Evolutionary conservation across 352 stramenopile genomes (phyloP).

Genomic region (Pythium graminicola): DNA sequence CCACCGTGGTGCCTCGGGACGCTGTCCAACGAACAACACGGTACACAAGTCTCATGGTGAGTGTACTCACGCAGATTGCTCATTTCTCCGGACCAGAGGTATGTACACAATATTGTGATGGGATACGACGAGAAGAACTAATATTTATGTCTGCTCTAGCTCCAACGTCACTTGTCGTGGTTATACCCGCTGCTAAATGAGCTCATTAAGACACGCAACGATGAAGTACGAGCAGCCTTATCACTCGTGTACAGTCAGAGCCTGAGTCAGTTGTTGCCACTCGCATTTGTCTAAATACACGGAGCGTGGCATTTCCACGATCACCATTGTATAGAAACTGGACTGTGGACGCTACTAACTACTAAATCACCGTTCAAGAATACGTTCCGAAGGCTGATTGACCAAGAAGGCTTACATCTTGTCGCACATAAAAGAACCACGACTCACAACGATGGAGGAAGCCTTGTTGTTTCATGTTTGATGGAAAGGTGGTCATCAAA

Average conservation of each 20-base stretch:
- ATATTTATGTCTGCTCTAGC: conserved; percentile 27
- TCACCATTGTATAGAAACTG: neutral
- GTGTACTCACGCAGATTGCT: conserved; percentile 39
- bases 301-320: neutral
- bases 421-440: too few species aligned
- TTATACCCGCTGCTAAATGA: conserved; percentile 73
- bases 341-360: neutral
- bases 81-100: conserved; percentile 52
- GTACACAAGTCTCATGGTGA: conserved; percentile 50
- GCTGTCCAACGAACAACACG: conserved; percentile 46
- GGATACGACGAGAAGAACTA: too few species aligned
- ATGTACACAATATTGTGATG: too few species aligned
- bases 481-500: too few species aligned
- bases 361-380: too few species aligned
- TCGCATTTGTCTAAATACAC: conserved; percentile 14
- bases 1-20: conserved; percentile 27
- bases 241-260: conserved; percentile 58
- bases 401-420: too few species aligned
- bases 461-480: too few species aligned
- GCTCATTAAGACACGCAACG: conserved; percentile 59
- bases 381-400: neutral
- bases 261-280: conserved; percentile 47
- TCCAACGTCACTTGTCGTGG: conserved; percentile 65
- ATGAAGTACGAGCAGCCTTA: conserved; percentile 56
- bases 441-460: too few species aligned